These are phyloP conservation scores for Laburnicola sp. DNA, from an alignment of 2,329 filamentous ascomycete species.

Conservation along the genomic window DNA sequence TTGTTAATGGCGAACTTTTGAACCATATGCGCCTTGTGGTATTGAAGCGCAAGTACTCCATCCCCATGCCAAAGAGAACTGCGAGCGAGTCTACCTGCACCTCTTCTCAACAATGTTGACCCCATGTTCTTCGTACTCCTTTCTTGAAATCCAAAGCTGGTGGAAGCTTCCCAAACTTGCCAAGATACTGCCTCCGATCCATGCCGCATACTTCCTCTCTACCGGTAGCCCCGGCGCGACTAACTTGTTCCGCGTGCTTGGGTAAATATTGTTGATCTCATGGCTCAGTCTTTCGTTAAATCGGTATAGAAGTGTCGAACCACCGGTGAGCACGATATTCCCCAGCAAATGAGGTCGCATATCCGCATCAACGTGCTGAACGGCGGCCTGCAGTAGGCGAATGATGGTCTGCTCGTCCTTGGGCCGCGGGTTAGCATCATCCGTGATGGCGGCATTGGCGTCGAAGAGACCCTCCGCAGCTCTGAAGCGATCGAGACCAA, in stretches of 20 bases:
- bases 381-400: slow-evolving; percentile 74
- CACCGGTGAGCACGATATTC: slow-evolving; percentile 92
- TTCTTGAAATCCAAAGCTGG: slow-evolving; percentile 98
- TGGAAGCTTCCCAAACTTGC: slow-evolving; percentile 96
- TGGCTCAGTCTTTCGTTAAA: slow-evolving; percentile 88
- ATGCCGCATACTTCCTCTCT: slow-evolving; percentile 88
- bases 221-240: slow-evolving; percentile 83
- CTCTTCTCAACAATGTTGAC: slow-evolving; percentile 89
- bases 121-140: slow-evolving; percentile 97
- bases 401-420: slow-evolving; percentile 80
- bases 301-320: slow-evolving; percentile 82
- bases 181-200: slow-evolving; percentile 96
- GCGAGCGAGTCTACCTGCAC: slow-evolving; percentile 67
- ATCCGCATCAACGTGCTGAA: slow-evolving; percentile 85
- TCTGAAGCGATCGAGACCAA: slow-evolving; percentile 82
- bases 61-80: too few species aligned
- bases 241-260: slow-evolving; percentile 83
- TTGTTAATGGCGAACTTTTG: not conserved
- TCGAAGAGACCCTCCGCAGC: slow-evolving; percentile 92
- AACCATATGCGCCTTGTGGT: not conserved
- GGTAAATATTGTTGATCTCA: slow-evolving; percentile 80
- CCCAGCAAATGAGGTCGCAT: slow-evolving; percentile 78
- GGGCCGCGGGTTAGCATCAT: slow-evolving; percentile 55
- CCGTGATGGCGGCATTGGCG: slow-evolving; percentile 69
- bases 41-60: not conserved